A percentile compares a stretch with the other conserved stretches of the same genome.
Conservation (phyloP, 805 yeast genomes). For the Candida ponderosae region DNA sequence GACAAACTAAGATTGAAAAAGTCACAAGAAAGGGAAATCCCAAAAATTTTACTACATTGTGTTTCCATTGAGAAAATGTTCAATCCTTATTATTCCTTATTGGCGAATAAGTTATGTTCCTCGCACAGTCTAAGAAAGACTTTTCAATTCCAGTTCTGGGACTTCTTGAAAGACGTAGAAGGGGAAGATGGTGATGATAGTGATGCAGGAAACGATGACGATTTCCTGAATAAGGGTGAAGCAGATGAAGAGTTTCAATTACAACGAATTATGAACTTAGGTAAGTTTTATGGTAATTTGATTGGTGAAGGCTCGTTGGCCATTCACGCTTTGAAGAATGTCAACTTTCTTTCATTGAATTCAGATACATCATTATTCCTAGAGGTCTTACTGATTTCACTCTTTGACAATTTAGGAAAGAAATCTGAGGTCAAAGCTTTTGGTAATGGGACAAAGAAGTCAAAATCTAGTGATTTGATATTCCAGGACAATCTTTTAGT, state of each 20-base stretch:
- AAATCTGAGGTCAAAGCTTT: constrained; percentile 37
- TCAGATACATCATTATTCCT: constrained; percentile 58
- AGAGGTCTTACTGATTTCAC: constrained; percentile 64
- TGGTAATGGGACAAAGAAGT: constrained; percentile 22
- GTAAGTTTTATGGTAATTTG: constrained; percentile 72
- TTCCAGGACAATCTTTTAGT: constrained; percentile 42
- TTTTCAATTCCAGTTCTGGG: constrained; percentile 89
- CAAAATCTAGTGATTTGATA: constrained; percentile 24
- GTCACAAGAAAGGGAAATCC: constrained; percentile 80
- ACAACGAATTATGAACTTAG: constrained; percentile 59
- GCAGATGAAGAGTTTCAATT: constrained; percentile 48
- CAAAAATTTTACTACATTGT: constrained; percentile 80
- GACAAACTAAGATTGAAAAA: constrained; percentile 74
- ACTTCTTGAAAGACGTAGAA: constrained; percentile 65
- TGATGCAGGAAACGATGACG: constrained; percentile 24
- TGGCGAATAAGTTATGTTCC: constrained; percentile 71
- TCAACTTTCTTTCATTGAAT: constrained; percentile 61
- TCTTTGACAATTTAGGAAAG: constrained; percentile 58
- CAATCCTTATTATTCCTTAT: constrained; percentile 83
- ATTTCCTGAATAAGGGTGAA: constrained; percentile 21
- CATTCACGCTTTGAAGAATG: constrained; percentile 62
- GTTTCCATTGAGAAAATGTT: constrained; percentile 72
- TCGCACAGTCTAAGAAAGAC: constrained; percentile 71
- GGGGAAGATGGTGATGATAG: constrained; percentile 39
- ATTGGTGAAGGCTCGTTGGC: constrained; percentile 69